Conservation (phyloP, 2,329 filamentous ascomycete genomes). For the Ramularia collo-cygni region DNA sequence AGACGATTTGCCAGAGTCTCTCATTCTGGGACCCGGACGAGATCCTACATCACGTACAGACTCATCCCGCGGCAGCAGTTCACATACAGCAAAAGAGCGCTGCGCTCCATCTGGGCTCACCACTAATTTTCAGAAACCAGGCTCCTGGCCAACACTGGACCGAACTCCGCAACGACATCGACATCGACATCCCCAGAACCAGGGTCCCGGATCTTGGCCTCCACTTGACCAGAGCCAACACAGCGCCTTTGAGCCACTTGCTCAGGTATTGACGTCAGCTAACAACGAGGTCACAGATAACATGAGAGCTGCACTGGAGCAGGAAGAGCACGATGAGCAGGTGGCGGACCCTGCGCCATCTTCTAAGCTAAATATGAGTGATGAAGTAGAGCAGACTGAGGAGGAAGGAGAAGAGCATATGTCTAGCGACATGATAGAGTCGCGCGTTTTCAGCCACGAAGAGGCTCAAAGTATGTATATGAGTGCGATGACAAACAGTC, state of each 20-base stretch:
- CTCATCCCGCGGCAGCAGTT: slow-evolving; percentile 17
- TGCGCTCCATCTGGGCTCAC: slow-evolving; percentile 22
- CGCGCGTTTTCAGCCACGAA: slow-evolving; percentile 68
- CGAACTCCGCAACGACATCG: slow-evolving; percentile 15
- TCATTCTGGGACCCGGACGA: slow-evolving; percentile 16
- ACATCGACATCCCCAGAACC: slow-evolving; percentile 11
- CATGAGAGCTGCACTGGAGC: slow-evolving; percentile 17
- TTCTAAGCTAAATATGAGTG: too few species aligned
- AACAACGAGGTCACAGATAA: slow-evolving; percentile 18
- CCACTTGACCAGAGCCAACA: slow-evolving; percentile 17
- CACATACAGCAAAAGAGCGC: slow-evolving; percentile 12
- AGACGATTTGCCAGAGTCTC: slow-evolving; percentile 26
- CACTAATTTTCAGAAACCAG: slow-evolving; percentile 18
- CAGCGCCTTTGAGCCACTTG: slow-evolving; percentile 17
- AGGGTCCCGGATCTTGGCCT: slow-evolving; percentile 24
- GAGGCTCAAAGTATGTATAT: slow-evolving; percentile 84
- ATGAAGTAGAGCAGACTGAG: background rate
- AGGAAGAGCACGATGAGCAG: slow-evolving; percentile 1
- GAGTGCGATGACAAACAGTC: slow-evolving; percentile 51
- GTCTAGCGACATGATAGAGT: slow-evolving; percentile 39
- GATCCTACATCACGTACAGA: slow-evolving; percentile 7
- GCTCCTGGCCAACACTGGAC: slow-evolving; percentile 25
- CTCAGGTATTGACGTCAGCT: slow-evolving; percentile 10
- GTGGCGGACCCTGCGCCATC: background rate
- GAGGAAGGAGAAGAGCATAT: slow-evolving; percentile 3